Conservation (phyloP, 2,329 filamentous ascomycete genomes). For the Microdochium paspali region DNA sequence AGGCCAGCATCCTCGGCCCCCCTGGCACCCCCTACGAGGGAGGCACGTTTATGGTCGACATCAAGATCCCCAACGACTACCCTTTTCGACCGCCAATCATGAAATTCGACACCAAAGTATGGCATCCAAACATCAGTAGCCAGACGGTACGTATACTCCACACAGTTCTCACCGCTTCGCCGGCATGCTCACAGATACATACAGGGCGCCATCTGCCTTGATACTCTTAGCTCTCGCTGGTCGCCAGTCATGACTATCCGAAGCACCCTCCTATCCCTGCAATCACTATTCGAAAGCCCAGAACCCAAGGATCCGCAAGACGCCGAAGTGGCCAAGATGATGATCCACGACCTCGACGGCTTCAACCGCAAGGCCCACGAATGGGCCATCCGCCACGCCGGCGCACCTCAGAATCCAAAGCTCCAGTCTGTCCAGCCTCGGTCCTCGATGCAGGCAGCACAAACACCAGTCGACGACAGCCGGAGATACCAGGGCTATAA, state of each 20-base stretch:
- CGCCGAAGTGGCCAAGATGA: constrained; percentile 86
- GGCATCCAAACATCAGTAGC: constrained; percentile 95
- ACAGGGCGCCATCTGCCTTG: constrained; percentile 92
- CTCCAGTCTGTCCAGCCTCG: constrained; percentile 14
- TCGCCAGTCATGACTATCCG: constrained; percentile 96
- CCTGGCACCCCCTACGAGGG: constrained; percentile 91
- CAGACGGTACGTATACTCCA: constrained; percentile 62
- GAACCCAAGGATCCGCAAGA: constrained; percentile 97
- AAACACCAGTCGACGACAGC: constrained; percentile 43
- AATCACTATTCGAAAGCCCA: constrained; percentile 84
- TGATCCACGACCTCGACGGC: constrained; percentile 66
- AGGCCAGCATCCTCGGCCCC: constrained; percentile 75
- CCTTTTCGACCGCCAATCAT: constrained; percentile 89
- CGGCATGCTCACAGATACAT: too few species aligned
- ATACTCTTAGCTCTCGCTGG: constrained; percentile 84
- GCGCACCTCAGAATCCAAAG: constrained; percentile 47
- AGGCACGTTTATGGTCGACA: constrained; percentile 73
- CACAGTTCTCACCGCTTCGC: too few species aligned
- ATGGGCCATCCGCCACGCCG: constrained; percentile 80
- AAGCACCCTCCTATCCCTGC: constrained; percentile 83
- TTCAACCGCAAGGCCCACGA: constrained; percentile 79
- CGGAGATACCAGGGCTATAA: constrained; percentile 80
- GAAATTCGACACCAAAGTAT: constrained; percentile 87
- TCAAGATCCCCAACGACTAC: constrained; percentile 79
- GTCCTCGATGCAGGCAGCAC: constrained; percentile 31